Base-by-base conservation (phyloP, 2,329 filamentous ascomycete species). In the Pseudogymnoascus sp. region DNA sequence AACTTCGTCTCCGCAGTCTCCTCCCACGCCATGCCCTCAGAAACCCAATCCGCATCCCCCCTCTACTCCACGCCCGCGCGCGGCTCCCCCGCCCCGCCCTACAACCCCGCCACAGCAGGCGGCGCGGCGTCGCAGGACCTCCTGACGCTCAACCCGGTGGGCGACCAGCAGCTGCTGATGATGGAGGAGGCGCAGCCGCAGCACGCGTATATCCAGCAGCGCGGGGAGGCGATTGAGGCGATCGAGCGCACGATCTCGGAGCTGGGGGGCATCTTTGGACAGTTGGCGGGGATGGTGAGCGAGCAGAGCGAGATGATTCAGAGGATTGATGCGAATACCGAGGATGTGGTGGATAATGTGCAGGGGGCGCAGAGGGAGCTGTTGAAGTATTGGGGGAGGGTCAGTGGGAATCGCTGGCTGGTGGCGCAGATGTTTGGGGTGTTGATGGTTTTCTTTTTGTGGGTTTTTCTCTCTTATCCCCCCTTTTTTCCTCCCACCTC, bases 251-350 rank as follows among this genome's bases (percentile, higher is more conserved):
- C 95, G 1, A 99, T 99, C 69, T 87, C 85, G 67, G 95, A 99
- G 74, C 81, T 99, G 1, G 95, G 95, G 29, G 82, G 88, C 13
- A 97, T 97, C 66, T 97, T 97, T 74, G 91, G 92, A 7, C 93
- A 99, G 76, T 79, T 99, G 60, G 93, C 95, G 37, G 88, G 91
- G 68, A 97, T 99, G 95, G 95, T 99, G 31, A 91, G 89, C 63
- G 93, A 99, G 75, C 95, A 99, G 77, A 91, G 90, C 66, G 95
- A 97, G 77, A 96, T 96, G 89, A 96, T 99, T 68, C 91, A 97
- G 77, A 83, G 93, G 60, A 97, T 97, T 72, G 93, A 97, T 71
- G 93, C 93, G 68, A 97, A 97, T 75, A 97, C 93, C 1, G 95
- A 99, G 72, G 93, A 97, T 70, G 91, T 99, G 5, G 93, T 99